Evolutionary conservation across 106 monocot genomes (phyloP), one percentile per base, ranked within the genome.

Genomic region (Dioscorea alata): DNA sequence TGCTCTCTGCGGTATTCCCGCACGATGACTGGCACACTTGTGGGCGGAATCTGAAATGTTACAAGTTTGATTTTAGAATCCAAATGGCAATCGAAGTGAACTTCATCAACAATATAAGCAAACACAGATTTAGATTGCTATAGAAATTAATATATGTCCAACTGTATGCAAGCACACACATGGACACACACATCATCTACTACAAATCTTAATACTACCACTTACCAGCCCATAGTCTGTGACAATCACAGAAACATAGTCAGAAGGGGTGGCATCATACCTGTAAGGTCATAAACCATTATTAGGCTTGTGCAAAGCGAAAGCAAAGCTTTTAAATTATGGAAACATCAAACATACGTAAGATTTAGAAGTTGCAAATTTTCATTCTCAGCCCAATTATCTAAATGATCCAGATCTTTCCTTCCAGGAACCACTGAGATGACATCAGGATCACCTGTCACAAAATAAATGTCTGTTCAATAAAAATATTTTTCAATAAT

Each of bases 201-300:
- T 0, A 42, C 62, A 50, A 49, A 53, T 23, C 20, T 22, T 42
- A 34, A 48, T 65, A 15, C 34, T 34, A 35, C 2, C 19, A 71
- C 82, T 79, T 73, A 99, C 97, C 97, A 87, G 92, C 70, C 97
- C 97, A 79, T 99, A 90, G 64, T 99, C 97, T n/a, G 97, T 99
- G 59, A 99, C 78, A 33, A 99, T 83, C 84, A 87, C 85, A 60
- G 97, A 92, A 19, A 99, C 81, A 78, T 87, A 99, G 50, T 92
- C 97, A 18, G 92, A 83, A 56, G 97, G 97, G 42, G 86, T 99
- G 28, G 85, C 84, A 85, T 99, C 97, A 68, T 99, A 99, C 21
- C 97, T 94, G 82, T 74, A 4, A 82, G 66, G 69, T 16, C 34
- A 80, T 12, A 73, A 22, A 68, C 57, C 14, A 50, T 15, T 21